Base-by-base conservation (phyloP, 306 rosid species). In the Phaseolus lunatus region DNA sequence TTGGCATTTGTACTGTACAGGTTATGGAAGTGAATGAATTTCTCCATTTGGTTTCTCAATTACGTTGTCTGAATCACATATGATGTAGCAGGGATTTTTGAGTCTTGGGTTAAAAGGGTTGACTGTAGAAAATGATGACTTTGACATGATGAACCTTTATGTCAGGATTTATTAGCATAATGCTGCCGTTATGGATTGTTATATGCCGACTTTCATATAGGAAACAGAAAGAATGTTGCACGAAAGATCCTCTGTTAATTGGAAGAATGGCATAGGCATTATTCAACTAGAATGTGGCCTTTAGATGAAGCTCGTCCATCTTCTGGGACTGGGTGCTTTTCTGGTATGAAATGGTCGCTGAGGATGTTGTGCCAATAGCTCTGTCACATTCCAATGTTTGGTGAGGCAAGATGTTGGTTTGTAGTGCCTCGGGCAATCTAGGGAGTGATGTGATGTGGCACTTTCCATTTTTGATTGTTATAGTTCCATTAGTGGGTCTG, bases 21-120 rank as follows among this genome's bases (percentile, higher is more conserved):
- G 87, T 45, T 78, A 52, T 50, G 54, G 80, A 72, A 79, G 82
- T 29, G 57, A 67, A 67, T 56, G 77, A 65, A 69, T 67, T 86
- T 86, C 81, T 85, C 69, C 80, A 67, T 78, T 74, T 83, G 68
- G 77, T 73, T 63, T 82, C 78, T 75, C 48, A 65, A 58, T 79
- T 57, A 59, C 75, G 23, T 76, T 76, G 63, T 64, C 88, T 84
- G 84, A 84, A 79, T 58, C 81, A 75, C 75, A 68, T 75, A 81
- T 89, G 84, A 78, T 78, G 77, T 72, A 72, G 78, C 90, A 80
- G 86, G 85, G 75, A 75, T 71, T 6, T 73, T 77, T 68, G 79
- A 86, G 77, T 80, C 81, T 14, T 78, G 82, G 82, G 73, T 81
- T 56, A 62, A 23, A n/a, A 27, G 56, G 79, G 67, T 71, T 76